Percentiles rank a stretch among this genome's conserved stretches.
Conservation (phyloP, 768 basidiomycete species). For the Phylloporus sp. region DNA sequence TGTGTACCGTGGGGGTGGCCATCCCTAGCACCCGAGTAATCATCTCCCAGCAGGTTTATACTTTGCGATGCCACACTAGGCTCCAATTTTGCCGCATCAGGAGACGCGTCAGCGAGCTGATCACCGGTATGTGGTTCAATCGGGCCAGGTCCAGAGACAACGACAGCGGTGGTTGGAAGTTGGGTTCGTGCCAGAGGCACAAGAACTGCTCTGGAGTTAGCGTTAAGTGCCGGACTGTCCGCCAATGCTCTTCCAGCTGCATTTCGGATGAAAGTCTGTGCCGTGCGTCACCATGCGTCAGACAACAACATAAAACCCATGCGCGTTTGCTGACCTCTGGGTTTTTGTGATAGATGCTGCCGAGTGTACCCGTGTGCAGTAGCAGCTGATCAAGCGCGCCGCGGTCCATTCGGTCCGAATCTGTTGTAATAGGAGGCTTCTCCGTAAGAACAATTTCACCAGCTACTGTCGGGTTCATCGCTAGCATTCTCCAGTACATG, state of each 20-base stretch:
- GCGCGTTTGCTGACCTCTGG: conserved; percentile 59
- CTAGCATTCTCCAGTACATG: conserved; percentile 99
- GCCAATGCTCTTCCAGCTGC: conserved; percentile 75
- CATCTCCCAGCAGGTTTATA: conserved; percentile 17
- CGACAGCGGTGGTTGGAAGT: conserved; percentile 41
- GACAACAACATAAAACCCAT: not conserved
- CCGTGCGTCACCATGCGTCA: conserved; percentile 16
- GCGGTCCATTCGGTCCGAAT: conserved; percentile 96
- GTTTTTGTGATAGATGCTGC: conserved; percentile 97
- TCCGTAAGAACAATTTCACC: conserved; percentile 87
- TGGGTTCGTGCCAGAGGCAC: conserved; percentile 53
- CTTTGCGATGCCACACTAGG: conserved; percentile 28
- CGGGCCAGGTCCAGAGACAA: conserved; percentile 53
- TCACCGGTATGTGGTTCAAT: conserved; percentile 27
- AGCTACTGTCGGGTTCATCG: conserved; percentile 85
- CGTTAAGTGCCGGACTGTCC: conserved; percentile 88
- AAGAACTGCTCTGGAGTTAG: conserved; percentile 68
- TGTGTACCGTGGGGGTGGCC: not conserved
- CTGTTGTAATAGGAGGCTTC: conserved; percentile 96
- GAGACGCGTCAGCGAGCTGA: conserved; percentile 23
- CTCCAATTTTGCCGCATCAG: conserved; percentile 28
- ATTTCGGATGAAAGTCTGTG: conserved; percentile 87
- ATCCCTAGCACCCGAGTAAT: conserved; percentile 5
- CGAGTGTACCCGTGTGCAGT: conserved; percentile 88
- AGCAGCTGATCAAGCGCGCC: conserved; percentile 93